Percentiles rank a stretch among this genome's conserved stretches.
phyloP scores from a whole-genome alignment of 1,139 yeast species.

The Blastobotrys indianensis region DNA sequence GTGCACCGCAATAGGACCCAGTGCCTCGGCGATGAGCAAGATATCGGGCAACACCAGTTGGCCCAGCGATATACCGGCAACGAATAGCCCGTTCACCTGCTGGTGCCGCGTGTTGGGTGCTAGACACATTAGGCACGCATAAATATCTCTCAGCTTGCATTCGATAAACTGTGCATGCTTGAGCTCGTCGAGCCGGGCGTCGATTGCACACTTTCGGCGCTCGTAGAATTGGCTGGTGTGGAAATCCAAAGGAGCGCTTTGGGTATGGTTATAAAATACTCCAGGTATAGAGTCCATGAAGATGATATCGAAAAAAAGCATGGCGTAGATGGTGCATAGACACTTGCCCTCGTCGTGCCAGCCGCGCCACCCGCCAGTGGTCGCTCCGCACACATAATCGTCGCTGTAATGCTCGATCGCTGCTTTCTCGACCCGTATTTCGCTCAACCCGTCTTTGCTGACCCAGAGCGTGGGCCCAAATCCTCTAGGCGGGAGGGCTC shows the following conservation, averaged over 20 bases:
- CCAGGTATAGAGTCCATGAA: conserved; percentile 21
- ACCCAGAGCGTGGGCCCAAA: conserved; percentile 15
- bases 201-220: conserved; percentile 19
- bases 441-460: conserved; percentile 8
- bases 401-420: conserved; percentile 30
- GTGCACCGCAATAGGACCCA: conserved; percentile 24
- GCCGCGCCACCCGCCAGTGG: conserved; percentile 30
- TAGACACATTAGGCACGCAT: conserved; percentile 1
- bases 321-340: conserved; percentile 29
- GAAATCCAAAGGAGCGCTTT: conserved; percentile 32
- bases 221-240: conserved; percentile 21
- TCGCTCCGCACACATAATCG: conserved; percentile 3
- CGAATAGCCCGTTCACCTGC: not conserved
- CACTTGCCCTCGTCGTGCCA: conserved; percentile 35
- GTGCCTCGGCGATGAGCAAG: conserved; percentile 26
- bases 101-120: not conserved
- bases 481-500: conserved; percentile 5
- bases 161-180: conserved; percentile 6
- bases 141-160: conserved; percentile 7
- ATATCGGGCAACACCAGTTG: conserved; percentile 21
- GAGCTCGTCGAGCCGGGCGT: conserved; percentile 17
- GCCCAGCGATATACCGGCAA: too few species aligned
- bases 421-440: conserved; percentile 31
- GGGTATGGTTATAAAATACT: conserved; percentile 33
- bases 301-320: conserved; percentile 31